These are phyloP conservation scores for Camptophora hylomeconis DNA, from an alignment of 2,329 filamentous ascomycete genomes.

Conservation along the genomic window DNA sequence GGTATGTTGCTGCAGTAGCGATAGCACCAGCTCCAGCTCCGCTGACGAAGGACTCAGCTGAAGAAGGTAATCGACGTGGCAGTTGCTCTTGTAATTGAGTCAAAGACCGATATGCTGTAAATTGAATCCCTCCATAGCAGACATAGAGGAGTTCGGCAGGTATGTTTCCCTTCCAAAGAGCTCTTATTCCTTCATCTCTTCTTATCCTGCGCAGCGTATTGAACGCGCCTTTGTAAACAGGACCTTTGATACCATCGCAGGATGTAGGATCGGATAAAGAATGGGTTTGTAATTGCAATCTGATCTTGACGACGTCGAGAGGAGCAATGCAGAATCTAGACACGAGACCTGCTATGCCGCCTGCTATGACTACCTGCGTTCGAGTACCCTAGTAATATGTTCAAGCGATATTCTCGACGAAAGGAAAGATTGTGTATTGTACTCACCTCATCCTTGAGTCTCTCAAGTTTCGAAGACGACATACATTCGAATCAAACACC, in stretches of 20 bases:
- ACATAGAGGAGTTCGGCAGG: conserved; percentile 92
- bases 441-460: conserved; percentile 55
- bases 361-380: conserved; percentile 52
- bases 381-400: conserved; percentile 45
- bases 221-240: conserved; percentile 54
- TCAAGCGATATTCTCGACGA: conserved; percentile 1
- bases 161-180: conserved; percentile 95
- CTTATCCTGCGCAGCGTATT: conserved; percentile 66
- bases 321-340: conserved; percentile 91
- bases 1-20: conserved; percentile 77
- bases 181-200: conserved; percentile 66
- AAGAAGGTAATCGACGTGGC: conserved; percentile 42
- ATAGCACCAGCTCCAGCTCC: conserved; percentile 72
- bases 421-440: not conserved
- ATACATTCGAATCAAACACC: conserved; percentile 40
- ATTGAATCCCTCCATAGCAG: conserved; percentile 78
- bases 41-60: conserved; percentile 67
- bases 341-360: conserved; percentile 67
- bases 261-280: conserved; percentile 63
- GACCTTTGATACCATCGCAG: conserved; percentile 33
- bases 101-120: conserved; percentile 69
- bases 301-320: conserved; percentile 95
- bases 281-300: conserved; percentile 83
- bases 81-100: conserved; percentile 52
- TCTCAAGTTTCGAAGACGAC: conserved; percentile 45